Conservation (phyloP, 176 grass and related monocot genomes). For the Poa annua region DNA sequence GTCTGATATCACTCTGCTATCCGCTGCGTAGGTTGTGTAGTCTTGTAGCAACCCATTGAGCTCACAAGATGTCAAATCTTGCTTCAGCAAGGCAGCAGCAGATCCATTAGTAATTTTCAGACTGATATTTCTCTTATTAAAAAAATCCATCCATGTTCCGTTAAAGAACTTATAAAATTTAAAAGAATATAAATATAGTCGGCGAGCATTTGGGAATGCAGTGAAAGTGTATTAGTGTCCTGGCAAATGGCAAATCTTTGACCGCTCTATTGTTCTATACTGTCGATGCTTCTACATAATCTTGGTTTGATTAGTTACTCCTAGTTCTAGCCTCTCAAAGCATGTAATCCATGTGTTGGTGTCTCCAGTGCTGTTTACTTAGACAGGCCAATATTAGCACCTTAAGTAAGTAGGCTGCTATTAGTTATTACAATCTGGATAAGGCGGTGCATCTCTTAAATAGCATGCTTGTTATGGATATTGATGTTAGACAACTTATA, state of each 20-base stretch:
- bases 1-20: neutral
- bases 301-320: neutral
- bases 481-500: slow-evolving; percentile 1
- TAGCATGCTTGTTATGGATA: neutral
- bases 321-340: neutral
- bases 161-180: neutral
- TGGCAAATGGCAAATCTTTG: neutral
- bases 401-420: slow-evolving; percentile 5
- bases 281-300: neutral
- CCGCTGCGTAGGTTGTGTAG: no score
- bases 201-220: neutral
- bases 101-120: neutral
- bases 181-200: neutral
- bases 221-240: neutral
- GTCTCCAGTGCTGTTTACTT: slow-evolving; percentile 15
- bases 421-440: neutral
- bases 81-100: neutral
- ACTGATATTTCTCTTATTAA: neutral
- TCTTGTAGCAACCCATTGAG: neutral
- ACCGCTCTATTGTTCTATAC: neutral
- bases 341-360: neutral
- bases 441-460: neutral
- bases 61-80: neutral
- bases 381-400: slow-evolving; percentile 19
- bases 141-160: neutral